Evolutionary conservation across 345 rosid genomes (phyloP).

Genomic region (Mallotus nudiflorus): DNA sequence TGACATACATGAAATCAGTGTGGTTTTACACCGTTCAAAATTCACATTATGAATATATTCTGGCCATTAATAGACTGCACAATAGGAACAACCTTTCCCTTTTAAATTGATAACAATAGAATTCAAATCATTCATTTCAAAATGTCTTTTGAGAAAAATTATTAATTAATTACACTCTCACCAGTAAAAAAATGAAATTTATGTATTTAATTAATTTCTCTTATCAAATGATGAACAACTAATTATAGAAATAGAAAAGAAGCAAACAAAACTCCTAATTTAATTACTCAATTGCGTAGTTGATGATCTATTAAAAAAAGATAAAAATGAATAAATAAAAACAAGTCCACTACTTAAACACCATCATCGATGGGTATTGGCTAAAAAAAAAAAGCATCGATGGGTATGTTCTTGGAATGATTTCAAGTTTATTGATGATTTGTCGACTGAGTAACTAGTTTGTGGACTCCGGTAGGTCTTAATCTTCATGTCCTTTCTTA

Average conservation of each 20-base stretch:
- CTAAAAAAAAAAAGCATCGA: too few relatives aligned
- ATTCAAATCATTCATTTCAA: too few relatives aligned
- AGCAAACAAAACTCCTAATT: background rate
- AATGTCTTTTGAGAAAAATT: too few relatives aligned
- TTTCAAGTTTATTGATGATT: background rate
- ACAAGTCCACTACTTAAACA: slow-evolving; percentile 9
- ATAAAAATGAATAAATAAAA: background rate
- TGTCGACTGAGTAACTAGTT: slow-evolving; percentile 1
- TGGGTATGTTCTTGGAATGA: background rate
- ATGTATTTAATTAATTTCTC: background rate
- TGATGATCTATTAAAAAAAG: background rate
- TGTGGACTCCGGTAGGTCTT: slow-evolving; percentile 18
- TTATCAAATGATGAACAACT: background rate
- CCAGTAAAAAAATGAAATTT: too few relatives aligned
- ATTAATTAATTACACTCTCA: too few relatives aligned
- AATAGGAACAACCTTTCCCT: too few relatives aligned
- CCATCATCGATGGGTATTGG: too few relatives aligned
- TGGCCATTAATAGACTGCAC: too few relatives aligned
- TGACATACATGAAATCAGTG: too few relatives aligned
- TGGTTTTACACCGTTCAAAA: too few relatives aligned
- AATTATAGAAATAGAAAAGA: background rate
- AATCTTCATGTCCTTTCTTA: slow-evolving; percentile 8
- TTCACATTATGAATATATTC: too few relatives aligned
- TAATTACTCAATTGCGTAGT: background rate
- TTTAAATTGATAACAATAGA: too few relatives aligned